phyloP scores from a whole-genome alignment of 768 basidiomycete species.

The Roridomyces roridus region DNA sequence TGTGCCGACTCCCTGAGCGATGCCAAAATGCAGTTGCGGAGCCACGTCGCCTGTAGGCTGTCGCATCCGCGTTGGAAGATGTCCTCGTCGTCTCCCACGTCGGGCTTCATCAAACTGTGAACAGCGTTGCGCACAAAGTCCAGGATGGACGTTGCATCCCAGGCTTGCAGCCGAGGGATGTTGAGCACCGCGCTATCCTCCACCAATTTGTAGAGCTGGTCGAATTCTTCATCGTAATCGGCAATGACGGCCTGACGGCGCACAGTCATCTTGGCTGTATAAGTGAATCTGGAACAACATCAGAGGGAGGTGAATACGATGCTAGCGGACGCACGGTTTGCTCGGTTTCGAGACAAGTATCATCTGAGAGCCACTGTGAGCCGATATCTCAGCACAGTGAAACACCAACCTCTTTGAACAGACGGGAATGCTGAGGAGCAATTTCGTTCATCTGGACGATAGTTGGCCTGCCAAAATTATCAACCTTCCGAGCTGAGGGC shows the following conservation, averaged over 20 bases:
- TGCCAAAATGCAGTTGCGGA: too few species aligned
- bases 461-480: slow-evolving; percentile 36
- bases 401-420: slow-evolving; percentile 45
- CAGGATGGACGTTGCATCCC: slow-evolving; percentile 28
- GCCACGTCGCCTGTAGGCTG: too few species aligned
- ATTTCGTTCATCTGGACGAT: slow-evolving; percentile 40
- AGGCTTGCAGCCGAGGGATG: slow-evolving; percentile 30
- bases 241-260: slow-evolving; percentile 40
- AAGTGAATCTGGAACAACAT: slow-evolving; percentile 32
- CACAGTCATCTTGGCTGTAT: slow-evolving; percentile 42
- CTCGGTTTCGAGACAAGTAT: slow-evolving; percentile 37
- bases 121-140: slow-evolving; percentile 41
- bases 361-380: slow-evolving; percentile 35
- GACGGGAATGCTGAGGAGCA: slow-evolving; percentile 47
- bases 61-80: slow-evolving; percentile 49
- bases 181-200: slow-evolving; percentile 37
- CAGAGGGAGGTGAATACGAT: neutral
- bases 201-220: slow-evolving; percentile 39
- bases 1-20: too few species aligned
- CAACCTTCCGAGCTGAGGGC: neutral
- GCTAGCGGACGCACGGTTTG: slow-evolving; percentile 31
- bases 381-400: neutral
- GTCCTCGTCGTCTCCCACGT: slow-evolving; percentile 37
- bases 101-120: slow-evolving; percentile 34
- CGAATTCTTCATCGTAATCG: slow-evolving; percentile 47